A percentile compares a stretch with the other conserved stretches of the same genome.
These are phyloP conservation scores for Colletotrichum melonis DNA, from an alignment of 2,329 filamentous ascomycete species.

Conservation along the genomic window DNA sequence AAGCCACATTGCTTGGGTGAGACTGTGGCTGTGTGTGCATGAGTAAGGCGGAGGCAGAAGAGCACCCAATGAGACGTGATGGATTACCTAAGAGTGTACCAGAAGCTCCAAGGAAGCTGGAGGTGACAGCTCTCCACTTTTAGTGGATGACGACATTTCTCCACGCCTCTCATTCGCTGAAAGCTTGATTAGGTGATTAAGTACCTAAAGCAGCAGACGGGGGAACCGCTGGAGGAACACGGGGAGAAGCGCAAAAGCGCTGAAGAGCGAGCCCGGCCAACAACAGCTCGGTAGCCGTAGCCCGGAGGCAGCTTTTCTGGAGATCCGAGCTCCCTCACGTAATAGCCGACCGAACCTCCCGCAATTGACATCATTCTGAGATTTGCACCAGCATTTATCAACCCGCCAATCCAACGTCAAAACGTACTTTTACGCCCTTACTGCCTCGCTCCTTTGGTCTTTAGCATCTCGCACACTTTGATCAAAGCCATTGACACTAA, in stretches of 20 bases:
- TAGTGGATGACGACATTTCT: conserved; percentile 31
- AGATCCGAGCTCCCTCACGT: conserved; percentile 36
- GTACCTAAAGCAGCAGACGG: neutral
- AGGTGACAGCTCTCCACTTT: conserved; percentile 23
- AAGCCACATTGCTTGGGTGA: neutral
- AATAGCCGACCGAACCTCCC: conserved; percentile 33
- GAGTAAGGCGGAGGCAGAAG: neutral
- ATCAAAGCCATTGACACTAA: neutral
- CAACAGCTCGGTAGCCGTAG: conserved; percentile 21
- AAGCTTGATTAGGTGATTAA: neutral
- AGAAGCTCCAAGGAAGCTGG: neutral
- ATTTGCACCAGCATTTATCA: conserved; percentile 24
- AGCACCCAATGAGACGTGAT: neutral
- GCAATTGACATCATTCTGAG: conserved; percentile 33
- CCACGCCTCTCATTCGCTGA: conserved; percentile 29
- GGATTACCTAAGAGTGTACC: conserved; percentile 14
- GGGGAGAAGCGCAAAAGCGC: conserved; percentile 12
- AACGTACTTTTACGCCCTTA: conserved; percentile 5
- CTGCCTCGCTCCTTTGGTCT: neutral
- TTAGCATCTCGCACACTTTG: neutral
- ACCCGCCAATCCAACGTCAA: conserved; percentile 37
- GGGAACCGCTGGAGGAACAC: neutral
- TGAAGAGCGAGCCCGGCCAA: neutral
- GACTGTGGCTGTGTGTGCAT: neutral
- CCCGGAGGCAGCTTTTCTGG: conserved; percentile 25